A percentile compares a stretch with the other conserved stretches of the same genome.
Evolutionary conservation across 208 protist genomes (phyloP).

Genomic region (Trypanosoma rangeli): DNA sequence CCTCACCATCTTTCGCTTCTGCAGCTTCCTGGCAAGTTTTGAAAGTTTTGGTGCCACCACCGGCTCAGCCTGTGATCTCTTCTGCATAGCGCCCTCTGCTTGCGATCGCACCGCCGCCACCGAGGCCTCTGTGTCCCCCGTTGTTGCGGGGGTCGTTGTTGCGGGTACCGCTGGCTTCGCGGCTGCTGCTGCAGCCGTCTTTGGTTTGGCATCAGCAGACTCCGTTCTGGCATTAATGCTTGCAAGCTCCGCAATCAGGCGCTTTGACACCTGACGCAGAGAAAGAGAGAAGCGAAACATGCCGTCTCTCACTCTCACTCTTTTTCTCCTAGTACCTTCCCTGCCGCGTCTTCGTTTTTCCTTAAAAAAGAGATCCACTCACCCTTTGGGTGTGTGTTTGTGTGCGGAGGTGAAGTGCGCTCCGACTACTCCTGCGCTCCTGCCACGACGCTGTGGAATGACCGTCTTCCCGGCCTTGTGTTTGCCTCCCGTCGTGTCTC

Average conservation of each 20-base stretch:
- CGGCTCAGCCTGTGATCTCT: neutral
- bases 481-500: neutral
- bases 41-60: neutral
- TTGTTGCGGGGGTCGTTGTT: neutral
- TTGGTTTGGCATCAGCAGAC: neutral
- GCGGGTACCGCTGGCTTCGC: neutral
- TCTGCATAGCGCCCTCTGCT: neutral
- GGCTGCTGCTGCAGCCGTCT: neutral
- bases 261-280: conserved; percentile 6
- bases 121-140: neutral
- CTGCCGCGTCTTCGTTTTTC: neutral
- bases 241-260: conserved; percentile 3
- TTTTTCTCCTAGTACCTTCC: neutral
- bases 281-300: conserved; percentile 22
- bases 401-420: neutral
- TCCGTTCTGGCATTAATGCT: neutral
- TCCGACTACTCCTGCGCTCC: neutral
- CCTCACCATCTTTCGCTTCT: neutral
- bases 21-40: neutral
- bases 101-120: neutral
- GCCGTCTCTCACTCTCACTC: neutral
- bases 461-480: neutral
- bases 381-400: neutral
- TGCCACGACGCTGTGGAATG: neutral
- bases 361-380: neutral